These are phyloP conservation scores for Verticillium dahliae DNA, from an alignment of 2,329 filamentous ascomycete species.

Conservation along the genomic window DNA sequence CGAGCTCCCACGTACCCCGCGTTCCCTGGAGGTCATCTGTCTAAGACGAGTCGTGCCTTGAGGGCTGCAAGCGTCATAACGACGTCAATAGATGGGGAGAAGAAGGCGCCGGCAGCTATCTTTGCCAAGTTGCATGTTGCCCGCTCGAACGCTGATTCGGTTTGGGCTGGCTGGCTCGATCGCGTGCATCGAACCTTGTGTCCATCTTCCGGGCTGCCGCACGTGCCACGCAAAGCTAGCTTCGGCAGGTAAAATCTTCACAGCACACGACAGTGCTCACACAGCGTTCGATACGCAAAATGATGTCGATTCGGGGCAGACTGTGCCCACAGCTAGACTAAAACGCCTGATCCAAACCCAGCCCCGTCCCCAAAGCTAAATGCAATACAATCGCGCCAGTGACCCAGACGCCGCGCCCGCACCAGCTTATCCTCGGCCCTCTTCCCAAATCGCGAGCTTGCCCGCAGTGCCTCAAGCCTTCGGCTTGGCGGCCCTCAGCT, in stretches of 20 bases:
- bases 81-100: neutral
- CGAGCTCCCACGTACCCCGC: neutral
- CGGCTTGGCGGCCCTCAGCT: slow-evolving; percentile 41
- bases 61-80: neutral
- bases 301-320: neutral
- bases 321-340: neutral
- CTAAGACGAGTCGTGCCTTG: neutral
- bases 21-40: neutral
- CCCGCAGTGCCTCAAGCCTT: neutral
- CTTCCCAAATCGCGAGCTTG: too few species aligned
- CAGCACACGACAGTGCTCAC: neutral
- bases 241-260: too few species aligned
- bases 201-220: neutral
- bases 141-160: too few species aligned
- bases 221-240: neutral
- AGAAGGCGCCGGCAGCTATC: neutral
- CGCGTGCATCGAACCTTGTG: too few species aligned
- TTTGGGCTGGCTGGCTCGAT: too few species aligned
- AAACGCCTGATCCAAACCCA: neutral
- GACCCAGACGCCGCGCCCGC: neutral
- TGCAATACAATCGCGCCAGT: neutral
- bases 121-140: neutral
- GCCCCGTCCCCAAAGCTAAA: neutral
- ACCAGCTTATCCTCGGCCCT: too few species aligned
- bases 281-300: neutral